These are phyloP conservation scores for Paraconiothyrium sp. DNA, from an alignment of 2,329 filamentous ascomycete genomes.

Conservation along the genomic window DNA sequence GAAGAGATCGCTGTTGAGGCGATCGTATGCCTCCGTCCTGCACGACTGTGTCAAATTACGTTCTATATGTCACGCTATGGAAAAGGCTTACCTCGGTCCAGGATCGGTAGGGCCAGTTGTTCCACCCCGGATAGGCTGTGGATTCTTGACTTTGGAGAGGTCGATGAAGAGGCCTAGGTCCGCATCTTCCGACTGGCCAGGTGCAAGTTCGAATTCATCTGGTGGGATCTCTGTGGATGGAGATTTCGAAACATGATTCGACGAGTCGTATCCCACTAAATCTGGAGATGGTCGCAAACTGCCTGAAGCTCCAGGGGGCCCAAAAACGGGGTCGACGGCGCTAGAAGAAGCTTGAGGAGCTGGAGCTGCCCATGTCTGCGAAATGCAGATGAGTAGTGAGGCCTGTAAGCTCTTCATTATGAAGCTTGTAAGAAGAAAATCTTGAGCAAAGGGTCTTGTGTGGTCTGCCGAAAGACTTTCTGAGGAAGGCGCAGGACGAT, in stretches of 20 bases:
- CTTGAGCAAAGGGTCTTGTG: too few relatives aligned
- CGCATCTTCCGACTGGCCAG: constrained; percentile 48
- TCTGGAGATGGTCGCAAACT: constrained; percentile 44
- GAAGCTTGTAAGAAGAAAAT: constrained; percentile 1
- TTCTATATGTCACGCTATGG: not conserved
- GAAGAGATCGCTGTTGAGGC: constrained; percentile 52
- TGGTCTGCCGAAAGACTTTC: not conserved
- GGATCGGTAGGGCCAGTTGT: constrained; percentile 52
- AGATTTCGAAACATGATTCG: constrained; percentile 40
- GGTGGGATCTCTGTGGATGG: constrained; percentile 44
- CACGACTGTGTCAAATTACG: constrained; percentile 17
- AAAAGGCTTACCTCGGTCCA: constrained; percentile 38
- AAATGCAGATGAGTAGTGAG: constrained; percentile 13
- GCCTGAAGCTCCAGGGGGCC: constrained; percentile 40
- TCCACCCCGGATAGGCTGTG: constrained; percentile 52
- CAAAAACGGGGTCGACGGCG: too few relatives aligned
- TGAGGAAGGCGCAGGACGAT: not conserved
- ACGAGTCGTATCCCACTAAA: constrained; percentile 46
- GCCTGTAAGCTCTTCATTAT: constrained; percentile 19
- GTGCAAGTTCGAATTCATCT: constrained; percentile 48
- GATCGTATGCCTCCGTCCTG: constrained; percentile 48
- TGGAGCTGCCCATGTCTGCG: constrained; percentile 19
- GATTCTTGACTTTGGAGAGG: constrained; percentile 50
- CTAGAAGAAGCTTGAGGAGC: constrained; percentile 17
- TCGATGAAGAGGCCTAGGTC: constrained; percentile 53